Evolutionary conservation across 805 yeast genomes (phyloP).

Genomic region (Clavispora phyllophila): DNA sequence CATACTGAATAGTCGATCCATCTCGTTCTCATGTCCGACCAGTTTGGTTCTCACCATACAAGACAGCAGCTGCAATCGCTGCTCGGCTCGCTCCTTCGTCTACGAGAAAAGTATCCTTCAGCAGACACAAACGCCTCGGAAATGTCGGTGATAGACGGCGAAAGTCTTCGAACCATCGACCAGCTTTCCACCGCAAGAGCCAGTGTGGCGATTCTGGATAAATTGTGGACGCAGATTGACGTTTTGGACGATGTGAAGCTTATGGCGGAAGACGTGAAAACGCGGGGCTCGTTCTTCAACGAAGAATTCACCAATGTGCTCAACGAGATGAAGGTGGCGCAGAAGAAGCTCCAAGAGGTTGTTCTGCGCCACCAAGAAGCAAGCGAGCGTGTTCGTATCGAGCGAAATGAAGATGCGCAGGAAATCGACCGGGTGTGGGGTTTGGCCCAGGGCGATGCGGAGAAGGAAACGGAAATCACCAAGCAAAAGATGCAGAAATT

Average conservation of each 20-base stretch:
- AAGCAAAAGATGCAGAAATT: conserved; percentile 13
- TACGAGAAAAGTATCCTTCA: not conserved
- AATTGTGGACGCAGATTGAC: conserved; percentile 83
- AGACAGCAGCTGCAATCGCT: not conserved
- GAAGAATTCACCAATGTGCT: conserved; percentile 48
- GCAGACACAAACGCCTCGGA: not conserved
- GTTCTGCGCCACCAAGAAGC: conserved; percentile 25
- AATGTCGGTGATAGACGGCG: conserved; percentile 3
- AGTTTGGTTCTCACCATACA: not conserved
- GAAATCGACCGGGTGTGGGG: conserved; percentile 3
- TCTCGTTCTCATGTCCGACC: not conserved
- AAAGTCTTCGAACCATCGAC: conserved; percentile 35
- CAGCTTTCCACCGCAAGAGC: conserved; percentile 52
- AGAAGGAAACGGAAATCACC: conserved; percentile 9
- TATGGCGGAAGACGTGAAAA: conserved; percentile 44
- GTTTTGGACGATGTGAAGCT: conserved; percentile 73
- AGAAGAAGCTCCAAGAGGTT: conserved; percentile 34
- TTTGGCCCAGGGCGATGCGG: conserved; percentile 7
- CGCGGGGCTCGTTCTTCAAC: conserved; percentile 47
- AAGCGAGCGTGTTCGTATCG: conserved; percentile 13
- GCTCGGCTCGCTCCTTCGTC: not conserved
- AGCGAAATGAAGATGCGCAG: conserved; percentile 9
- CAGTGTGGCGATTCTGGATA: conserved; percentile 63
- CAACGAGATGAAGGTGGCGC: conserved; percentile 51
- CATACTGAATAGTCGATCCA: too few species aligned